These are phyloP conservation scores for Tubosaeta sp. DNA, from an alignment of 768 basidiomycete species.

Conservation along the genomic window DNA sequence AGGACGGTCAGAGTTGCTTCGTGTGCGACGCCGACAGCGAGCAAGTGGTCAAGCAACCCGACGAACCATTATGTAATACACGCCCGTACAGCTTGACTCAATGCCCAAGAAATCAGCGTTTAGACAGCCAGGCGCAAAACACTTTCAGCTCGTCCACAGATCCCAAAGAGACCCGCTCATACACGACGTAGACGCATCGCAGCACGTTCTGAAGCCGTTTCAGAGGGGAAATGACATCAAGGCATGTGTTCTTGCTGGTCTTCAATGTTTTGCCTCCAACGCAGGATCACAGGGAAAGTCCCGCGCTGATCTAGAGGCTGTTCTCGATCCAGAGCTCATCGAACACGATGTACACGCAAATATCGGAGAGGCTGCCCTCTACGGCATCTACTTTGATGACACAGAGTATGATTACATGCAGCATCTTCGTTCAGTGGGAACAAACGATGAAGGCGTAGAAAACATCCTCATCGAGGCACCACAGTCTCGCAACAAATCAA, in stretches of 20 bases:
- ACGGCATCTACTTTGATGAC: slow-evolving; percentile 94
- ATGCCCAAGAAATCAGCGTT: slow-evolving; percentile 87
- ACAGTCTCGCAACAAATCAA: slow-evolving; percentile 33
- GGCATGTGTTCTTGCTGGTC: slow-evolving; percentile 29
- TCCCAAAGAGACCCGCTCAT: slow-evolving; percentile 95
- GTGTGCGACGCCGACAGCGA: slow-evolving; percentile 20
- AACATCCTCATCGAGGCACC: slow-evolving; percentile 80
- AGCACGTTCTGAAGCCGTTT: slow-evolving; percentile 85
- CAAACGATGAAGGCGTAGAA: slow-evolving; percentile 77
- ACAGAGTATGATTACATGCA: slow-evolving; percentile 98
- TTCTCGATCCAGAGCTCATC: slow-evolving; percentile 46
- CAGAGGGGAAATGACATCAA: slow-evolving; percentile 70
- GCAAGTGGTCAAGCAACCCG: slow-evolving; percentile 22
- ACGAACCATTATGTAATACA: slow-evolving; percentile 28
- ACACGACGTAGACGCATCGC: slow-evolving; percentile 85
- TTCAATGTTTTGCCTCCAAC: not conserved
- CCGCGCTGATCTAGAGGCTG: slow-evolving; percentile 70
- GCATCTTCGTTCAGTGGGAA: slow-evolving; percentile 78
- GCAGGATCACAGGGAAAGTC: slow-evolving; percentile 57
- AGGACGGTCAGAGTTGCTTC: slow-evolving; percentile 10
- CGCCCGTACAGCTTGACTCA: slow-evolving; percentile 4
- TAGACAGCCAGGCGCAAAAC: slow-evolving; percentile 82
- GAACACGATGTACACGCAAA: slow-evolving; percentile 47
- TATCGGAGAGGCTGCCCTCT: slow-evolving; percentile 82
- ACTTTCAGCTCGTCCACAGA: slow-evolving; percentile 96